Percentiles rank a stretch among this genome's conserved stretches.
Conservation (phyloP, 129 eudicot species). For the Pseudognaphalium luteoalbum region DNA sequence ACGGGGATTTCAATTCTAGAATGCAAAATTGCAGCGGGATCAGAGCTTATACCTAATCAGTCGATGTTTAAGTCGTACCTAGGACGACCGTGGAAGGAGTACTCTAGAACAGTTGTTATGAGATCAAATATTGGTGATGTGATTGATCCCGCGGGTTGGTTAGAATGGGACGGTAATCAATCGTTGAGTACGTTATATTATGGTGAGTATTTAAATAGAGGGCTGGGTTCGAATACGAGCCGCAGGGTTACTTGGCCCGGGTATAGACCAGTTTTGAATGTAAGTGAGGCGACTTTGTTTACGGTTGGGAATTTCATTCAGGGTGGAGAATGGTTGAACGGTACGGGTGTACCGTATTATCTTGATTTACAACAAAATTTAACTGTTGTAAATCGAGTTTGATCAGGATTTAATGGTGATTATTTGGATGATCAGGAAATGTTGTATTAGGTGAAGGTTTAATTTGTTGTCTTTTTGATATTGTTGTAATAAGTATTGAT, state of each 20-base stretch:
- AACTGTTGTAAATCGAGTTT: background rate
- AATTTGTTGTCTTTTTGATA: background rate
- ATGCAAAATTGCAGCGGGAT: constrained; percentile 73
- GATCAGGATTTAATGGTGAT: background rate
- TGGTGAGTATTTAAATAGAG: constrained; percentile 75
- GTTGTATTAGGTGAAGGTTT: constrained; percentile 5
- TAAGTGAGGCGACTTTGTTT: constrained; percentile 55
- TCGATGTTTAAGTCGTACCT: constrained; percentile 53
- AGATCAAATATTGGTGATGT: constrained; percentile 44
- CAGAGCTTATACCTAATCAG: constrained; percentile 55
- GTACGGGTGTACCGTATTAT: constrained; percentile 45
- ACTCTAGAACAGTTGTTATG: constrained; percentile 57
- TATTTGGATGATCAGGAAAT: background rate
- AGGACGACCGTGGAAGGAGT: constrained; percentile 77
- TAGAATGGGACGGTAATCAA: constrained; percentile 64
- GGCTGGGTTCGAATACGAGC: constrained; percentile 69
- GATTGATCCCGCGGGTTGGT: constrained; percentile 60
- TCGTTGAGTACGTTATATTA: constrained; percentile 58
- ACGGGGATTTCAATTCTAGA: constrained; percentile 71
- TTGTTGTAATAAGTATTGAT: too few species aligned
- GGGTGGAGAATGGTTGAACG: constrained; percentile 60
- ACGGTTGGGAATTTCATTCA: constrained; percentile 67
- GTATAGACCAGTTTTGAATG: constrained; percentile 34
- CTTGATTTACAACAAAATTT: constrained; percentile 32
- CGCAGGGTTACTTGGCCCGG: constrained; percentile 85